These are phyloP conservation scores for Physaria fendleri DNA, from an alignment of 345 rosid species.

Conservation along the genomic window DNA sequence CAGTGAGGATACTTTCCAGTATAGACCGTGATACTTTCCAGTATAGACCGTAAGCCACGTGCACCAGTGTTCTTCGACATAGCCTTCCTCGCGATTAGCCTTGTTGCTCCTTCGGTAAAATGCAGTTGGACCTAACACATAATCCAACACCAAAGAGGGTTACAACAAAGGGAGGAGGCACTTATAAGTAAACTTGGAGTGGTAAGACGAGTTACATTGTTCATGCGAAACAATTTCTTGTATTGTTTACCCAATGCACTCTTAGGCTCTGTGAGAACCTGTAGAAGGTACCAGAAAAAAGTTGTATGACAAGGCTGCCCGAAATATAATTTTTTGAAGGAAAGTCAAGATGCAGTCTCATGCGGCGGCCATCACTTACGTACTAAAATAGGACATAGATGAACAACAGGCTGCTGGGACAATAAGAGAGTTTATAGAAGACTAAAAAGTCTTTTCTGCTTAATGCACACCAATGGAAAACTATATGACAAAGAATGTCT, in stretches of 20 bases:
- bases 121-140: conserved; percentile 65
- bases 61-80: conserved; percentile 90
- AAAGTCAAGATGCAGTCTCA: not conserved
- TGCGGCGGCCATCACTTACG: not conserved
- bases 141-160: not conserved
- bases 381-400: not conserved
- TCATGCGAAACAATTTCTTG: conserved; percentile 86
- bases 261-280: conserved; percentile 82
- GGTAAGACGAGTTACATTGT: conserved; percentile 44
- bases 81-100: conserved; percentile 81
- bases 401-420: not conserved
- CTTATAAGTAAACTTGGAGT: not conserved
- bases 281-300: conserved; percentile 5
- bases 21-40: no score
- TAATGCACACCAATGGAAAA: not conserved
- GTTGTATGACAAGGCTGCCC: not conserved
- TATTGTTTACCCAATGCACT: conserved; percentile 93
- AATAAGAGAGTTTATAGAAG: not conserved
- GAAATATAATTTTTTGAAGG: not conserved
- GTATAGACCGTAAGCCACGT: conserved; percentile 80
- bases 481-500: not conserved
- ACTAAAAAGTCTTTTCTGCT: not conserved
- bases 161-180: conserved; percentile 3
- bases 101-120: conserved; percentile 64
- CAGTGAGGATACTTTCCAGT: conserved; percentile 80